phyloP scores from a whole-genome alignment of 352 stramenopile genomes.

The Phytopythium aichiense region DNA sequence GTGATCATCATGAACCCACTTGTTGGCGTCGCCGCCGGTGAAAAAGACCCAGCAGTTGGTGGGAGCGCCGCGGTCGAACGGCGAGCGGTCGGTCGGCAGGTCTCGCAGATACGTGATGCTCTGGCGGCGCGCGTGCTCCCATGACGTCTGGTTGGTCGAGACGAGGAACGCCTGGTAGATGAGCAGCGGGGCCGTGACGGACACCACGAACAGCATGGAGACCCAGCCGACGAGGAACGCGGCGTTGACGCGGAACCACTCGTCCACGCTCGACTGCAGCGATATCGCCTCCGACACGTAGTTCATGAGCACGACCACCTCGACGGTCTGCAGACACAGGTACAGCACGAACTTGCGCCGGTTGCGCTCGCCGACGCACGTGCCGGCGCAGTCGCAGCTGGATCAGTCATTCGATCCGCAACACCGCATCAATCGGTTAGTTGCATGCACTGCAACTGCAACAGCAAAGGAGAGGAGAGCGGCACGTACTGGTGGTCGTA shows the following conservation, averaged over 20 bases:
- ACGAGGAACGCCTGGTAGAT: slow-evolving; percentile 70
- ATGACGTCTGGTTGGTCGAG: slow-evolving; percentile 76
- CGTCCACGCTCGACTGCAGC: slow-evolving; percentile 48
- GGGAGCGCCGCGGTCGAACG: slow-evolving; percentile 55
- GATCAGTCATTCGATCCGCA: neutral
- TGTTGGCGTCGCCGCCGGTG: slow-evolving; percentile 37
- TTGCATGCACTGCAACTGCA: neutral
- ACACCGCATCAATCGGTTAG: neutral
- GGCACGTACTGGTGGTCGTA: slow-evolving; percentile 76
- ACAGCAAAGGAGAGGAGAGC: neutral
- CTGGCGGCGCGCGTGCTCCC: slow-evolving; percentile 62
- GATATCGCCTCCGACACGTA: slow-evolving; percentile 50
- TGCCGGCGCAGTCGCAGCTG: slow-evolving; percentile 77
- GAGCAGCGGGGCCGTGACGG: slow-evolving; percentile 57
- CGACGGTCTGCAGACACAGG: slow-evolving; percentile 51
- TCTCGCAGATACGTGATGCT: slow-evolving; percentile 74
- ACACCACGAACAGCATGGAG: slow-evolving; percentile 47
- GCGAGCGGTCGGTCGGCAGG: slow-evolving; percentile 49
- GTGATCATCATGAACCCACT: slow-evolving; percentile 43
- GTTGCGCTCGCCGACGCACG: slow-evolving; percentile 69
- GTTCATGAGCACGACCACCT: slow-evolving; percentile 42
- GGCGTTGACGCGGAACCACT: slow-evolving; percentile 72
- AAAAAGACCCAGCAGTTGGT: slow-evolving; percentile 68
- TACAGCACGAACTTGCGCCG: slow-evolving; percentile 64
- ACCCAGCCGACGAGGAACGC: slow-evolving; percentile 63